Base-by-base conservation (phyloP, 225 moss, liverwort and hornwort species). In the Takakia lepidozioides region DNA sequence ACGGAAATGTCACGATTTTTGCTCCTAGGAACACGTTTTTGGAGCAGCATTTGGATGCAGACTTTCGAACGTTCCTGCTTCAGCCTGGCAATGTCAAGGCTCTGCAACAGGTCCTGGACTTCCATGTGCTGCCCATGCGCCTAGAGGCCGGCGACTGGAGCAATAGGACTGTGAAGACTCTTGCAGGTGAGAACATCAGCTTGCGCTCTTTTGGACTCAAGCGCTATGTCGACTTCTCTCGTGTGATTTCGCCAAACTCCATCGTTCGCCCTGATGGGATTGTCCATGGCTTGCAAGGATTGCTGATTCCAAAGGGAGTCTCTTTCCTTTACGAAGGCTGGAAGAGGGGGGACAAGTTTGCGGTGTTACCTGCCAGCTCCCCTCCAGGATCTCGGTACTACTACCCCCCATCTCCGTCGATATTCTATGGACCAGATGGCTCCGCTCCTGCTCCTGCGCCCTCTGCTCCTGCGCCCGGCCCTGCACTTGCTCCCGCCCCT, bases 221-320 rank as follows among this genome's bases (percentile, higher is more conserved):
- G 26, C 59, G 85, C 28, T 85, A 61, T 8, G 82, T 73, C 4
- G 78, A 78, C 3, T 67, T 48, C 19, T 66, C 69, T 11, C 69
- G 82, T 1, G 78, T 98, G 0, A 75, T 74, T 37, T 85, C 91
- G 3, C 91, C 87, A 0, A 91, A 98, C 69, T 58, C 71, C 14
- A 91, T 98, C 18, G 65, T 87, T 28, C 44, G 91, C 1, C 62
- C 56, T 3, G 98, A 98, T 39, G 98, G 98, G 49, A 66, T 87
- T 16, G 98, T 87, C 4, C 98, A 98, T 20, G 98, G 98, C 5
- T 60, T 98, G 0, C 67, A 74, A 2, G 83, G 85, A 34, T 75
- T 98, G 47, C 52, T 98, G 34, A 40, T 98, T 1, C 91, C 98
- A 0, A 58, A 52, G 0, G 58, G 52, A 0, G 72, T 98, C 0